Percentiles rank a stretch among this genome's conserved stretches.
phyloP scores from a whole-genome alignment of 129 eudicot genomes.

The Solidago caesia region DNA sequence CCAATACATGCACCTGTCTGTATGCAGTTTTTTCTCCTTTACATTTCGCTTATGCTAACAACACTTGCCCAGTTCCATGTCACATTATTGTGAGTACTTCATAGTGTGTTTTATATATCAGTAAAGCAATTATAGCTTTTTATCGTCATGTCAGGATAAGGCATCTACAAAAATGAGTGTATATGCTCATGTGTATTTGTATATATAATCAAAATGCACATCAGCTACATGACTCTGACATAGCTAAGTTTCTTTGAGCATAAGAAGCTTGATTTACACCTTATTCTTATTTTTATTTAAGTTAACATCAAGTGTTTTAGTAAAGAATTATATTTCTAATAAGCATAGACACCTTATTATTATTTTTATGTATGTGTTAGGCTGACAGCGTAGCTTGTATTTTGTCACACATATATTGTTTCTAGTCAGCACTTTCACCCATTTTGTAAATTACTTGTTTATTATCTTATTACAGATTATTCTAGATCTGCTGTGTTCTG shows the following conservation, averaged over 20 bases:
- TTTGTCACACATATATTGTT: not conserved
- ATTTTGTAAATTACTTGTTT: conserved; percentile 13
- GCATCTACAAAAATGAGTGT: not conserved
- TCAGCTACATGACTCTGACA: conserved; percentile 7
- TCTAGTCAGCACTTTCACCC: conserved; percentile 12
- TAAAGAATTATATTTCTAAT: conserved; percentile 1
- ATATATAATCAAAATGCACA: not conserved
- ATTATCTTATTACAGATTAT: not conserved
- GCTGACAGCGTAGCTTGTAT: conserved; percentile 7
- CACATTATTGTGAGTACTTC: not conserved
- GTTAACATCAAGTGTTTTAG: conserved; percentile 3
- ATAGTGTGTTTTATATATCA: conserved; percentile 16
- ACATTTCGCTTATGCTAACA: not conserved
- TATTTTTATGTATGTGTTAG: conserved; percentile 12
- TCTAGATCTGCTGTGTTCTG: conserved; percentile 3
- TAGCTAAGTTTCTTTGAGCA: conserved; percentile 10
- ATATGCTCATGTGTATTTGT: not conserved
- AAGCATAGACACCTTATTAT: not conserved
- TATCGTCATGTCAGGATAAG: not conserved
- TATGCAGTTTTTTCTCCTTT: conserved; percentile 13
- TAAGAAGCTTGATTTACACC: not conserved
- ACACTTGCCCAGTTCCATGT: not conserved
- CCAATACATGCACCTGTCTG: not conserved
- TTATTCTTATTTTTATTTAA: not conserved
- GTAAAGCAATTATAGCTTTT: not conserved